A percentile compares a stretch with the other conserved stretches of the same genome.
These are phyloP conservation scores for Talaromyces verruculosus DNA, from an alignment of 2,329 filamentous ascomycete species.

Conservation along the genomic window DNA sequence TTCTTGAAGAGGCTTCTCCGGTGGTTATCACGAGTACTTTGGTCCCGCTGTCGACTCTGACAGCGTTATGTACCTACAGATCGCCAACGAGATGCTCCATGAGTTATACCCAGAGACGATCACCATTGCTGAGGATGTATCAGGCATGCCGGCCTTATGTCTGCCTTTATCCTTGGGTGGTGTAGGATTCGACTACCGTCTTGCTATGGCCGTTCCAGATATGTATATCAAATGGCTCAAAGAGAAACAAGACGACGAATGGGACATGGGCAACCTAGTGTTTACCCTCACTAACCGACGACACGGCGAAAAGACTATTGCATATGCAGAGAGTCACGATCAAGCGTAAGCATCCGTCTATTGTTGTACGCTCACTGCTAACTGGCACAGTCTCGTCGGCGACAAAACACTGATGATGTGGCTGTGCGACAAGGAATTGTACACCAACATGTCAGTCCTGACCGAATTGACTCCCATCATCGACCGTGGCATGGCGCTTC, in stretches of 20 bases:
- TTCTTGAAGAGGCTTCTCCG: constrained; percentile 70
- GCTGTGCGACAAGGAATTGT: constrained; percentile 94
- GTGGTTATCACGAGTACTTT: constrained; percentile 98
- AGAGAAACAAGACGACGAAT: constrained; percentile 84
- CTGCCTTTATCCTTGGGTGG: constrained; percentile 81
- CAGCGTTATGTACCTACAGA: constrained; percentile 89
- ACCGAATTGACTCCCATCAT: constrained; percentile 84
- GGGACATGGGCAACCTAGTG: constrained; percentile 83
- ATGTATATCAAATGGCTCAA: constrained; percentile 99
- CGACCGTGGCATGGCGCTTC: constrained; percentile 83
- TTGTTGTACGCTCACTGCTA: constrained; percentile 19
- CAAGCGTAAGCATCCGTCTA: constrained; percentile 72
- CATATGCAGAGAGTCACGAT: constrained; percentile 95
- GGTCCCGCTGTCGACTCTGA: constrained; percentile 86
- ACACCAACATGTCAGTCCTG: constrained; percentile 92
- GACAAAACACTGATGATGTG: constrained; percentile 98
- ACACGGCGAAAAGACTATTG: constrained; percentile 96
- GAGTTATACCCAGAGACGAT: constrained; percentile 82
- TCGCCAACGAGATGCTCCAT: constrained; percentile 95
- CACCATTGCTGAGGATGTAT: constrained; percentile 95
- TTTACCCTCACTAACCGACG: constrained; percentile 89
- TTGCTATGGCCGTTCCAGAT: constrained; percentile 96
- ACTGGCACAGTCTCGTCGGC: constrained; percentile 64
- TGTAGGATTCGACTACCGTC: constrained; percentile 93
- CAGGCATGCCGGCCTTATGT: constrained; percentile 97